phyloP scores from a whole-genome alignment of 1,139 yeast species.

The Candida pseudoviswanathii region DNA sequence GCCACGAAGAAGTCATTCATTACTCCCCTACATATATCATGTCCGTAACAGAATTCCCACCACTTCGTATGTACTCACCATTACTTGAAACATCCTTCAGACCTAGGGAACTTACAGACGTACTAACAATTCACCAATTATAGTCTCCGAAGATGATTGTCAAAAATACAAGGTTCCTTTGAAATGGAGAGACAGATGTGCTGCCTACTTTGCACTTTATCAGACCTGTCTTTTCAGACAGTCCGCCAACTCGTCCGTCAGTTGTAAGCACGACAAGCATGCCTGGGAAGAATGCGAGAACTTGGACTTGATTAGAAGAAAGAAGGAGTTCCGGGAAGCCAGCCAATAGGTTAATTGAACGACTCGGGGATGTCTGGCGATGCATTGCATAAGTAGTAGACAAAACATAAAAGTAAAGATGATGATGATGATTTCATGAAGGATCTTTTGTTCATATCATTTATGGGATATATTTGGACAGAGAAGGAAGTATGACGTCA shows the following conservation, averaged over 20 bases:
- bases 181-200: slow-evolving; percentile 86
- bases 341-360: not conserved
- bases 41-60: slow-evolving; percentile 54
- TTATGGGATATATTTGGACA: not conserved
- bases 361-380: not conserved
- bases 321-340: slow-evolving; percentile 62
- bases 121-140: slow-evolving; percentile 7
- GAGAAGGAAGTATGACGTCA: not conserved
- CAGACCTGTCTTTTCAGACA: slow-evolving; percentile 52
- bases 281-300: slow-evolving; percentile 87
- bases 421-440: not conserved
- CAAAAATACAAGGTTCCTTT: slow-evolving; percentile 79
- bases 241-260: slow-evolving; percentile 48
- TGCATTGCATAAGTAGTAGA: not conserved
- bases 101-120: not conserved
- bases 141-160: slow-evolving; percentile 83
- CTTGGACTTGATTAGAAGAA: slow-evolving; percentile 80
- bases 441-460: too few species aligned
- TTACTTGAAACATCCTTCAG: not conserved
- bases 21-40: slow-evolving; percentile 19
- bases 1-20: not conserved
- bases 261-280: slow-evolving; percentile 79
- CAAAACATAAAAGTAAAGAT: not conserved
- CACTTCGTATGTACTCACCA: slow-evolving; percentile 46
- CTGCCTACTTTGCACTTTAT: slow-evolving; percentile 65